Conservation (phyloP, 2,329 filamentous ascomycete genomes). For the Seiridium cupressi region DNA sequence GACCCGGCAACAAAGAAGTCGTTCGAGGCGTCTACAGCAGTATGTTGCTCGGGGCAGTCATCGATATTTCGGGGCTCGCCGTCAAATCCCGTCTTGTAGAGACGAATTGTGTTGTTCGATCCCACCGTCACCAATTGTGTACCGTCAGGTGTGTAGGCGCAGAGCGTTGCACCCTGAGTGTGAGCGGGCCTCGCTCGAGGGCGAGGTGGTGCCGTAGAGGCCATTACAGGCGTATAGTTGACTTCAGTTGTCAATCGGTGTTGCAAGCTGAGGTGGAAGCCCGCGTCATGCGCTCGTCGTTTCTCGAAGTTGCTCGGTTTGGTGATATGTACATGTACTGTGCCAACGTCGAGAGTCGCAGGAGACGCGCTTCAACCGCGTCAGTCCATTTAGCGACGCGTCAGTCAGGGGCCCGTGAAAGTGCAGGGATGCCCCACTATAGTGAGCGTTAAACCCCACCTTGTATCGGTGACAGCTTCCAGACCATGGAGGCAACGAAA, state of each 20-base stretch:
- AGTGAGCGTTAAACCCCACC: not conserved
- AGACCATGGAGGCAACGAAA: not conserved
- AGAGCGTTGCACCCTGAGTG: conserved; percentile 81
- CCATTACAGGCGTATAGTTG: conserved; percentile 24
- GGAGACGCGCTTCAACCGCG: conserved; percentile 40
- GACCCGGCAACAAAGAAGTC: conserved; percentile 85
- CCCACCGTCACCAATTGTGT: conserved; percentile 85
- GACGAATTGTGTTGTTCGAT: conserved; percentile 87
- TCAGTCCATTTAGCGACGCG: conserved; percentile 32
- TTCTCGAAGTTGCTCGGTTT: not conserved
- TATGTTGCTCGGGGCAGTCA: conserved; percentile 83
- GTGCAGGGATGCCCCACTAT: not conserved
- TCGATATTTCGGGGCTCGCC: conserved; percentile 92
- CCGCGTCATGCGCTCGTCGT: not conserved
- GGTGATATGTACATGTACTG: not conserved
- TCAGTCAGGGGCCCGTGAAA: not conserved
- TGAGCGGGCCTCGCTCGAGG: conserved; percentile 69
- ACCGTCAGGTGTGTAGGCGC: conserved; percentile 88
- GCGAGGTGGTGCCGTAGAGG: conserved; percentile 41
- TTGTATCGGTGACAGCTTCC: not conserved
- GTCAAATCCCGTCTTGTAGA: conserved; percentile 88
- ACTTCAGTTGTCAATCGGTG: not conserved
- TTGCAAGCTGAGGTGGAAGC: too few species aligned
- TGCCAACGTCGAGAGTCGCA: not conserved
- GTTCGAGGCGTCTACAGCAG: conserved; percentile 72